These are phyloP conservation scores for Clarireedia homoeocarpa DNA, from an alignment of 2,329 filamentous ascomycete species.

Conservation along the genomic window DNA sequence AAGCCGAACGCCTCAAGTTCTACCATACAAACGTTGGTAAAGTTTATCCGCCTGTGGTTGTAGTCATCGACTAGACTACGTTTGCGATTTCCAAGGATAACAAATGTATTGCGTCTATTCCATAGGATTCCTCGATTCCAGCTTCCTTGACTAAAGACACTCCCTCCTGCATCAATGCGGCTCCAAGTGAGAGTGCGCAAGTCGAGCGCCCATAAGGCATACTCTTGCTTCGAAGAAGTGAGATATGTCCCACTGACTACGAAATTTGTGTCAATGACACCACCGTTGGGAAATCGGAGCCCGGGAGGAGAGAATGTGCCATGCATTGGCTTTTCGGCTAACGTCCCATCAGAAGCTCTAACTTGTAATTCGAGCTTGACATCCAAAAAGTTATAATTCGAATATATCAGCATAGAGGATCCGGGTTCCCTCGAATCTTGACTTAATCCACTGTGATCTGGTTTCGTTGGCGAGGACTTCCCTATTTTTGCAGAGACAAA, in stretches of 20 bases:
- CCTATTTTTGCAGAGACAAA: slow-evolving; percentile 60
- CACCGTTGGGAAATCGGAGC: slow-evolving; percentile 89
- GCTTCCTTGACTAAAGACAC: slow-evolving; percentile 91
- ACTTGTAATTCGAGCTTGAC: slow-evolving; percentile 94
- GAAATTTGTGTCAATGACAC: slow-evolving; percentile 91
- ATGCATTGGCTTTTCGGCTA: slow-evolving; percentile 85
- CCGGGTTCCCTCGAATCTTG: slow-evolving; percentile 50
- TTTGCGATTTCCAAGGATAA: slow-evolving; percentile 90
- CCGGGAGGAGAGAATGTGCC: slow-evolving; percentile 83
- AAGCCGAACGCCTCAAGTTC: slow-evolving; percentile 95
- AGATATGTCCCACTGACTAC: slow-evolving; percentile 96
- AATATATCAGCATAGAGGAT: slow-evolving; percentile 89
- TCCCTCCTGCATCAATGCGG: slow-evolving; percentile 88
- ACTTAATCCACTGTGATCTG: slow-evolving; percentile 36
- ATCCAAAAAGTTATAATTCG: slow-evolving; percentile 97
- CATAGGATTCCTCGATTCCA: slow-evolving; percentile 96
- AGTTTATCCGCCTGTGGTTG: slow-evolving; percentile 95
- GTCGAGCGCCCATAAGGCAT: slow-evolving; percentile 92
- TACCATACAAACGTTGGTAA: slow-evolving; percentile 92
- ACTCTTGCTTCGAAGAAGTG: slow-evolving; percentile 96
- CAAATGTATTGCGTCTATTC: slow-evolving; percentile 89
- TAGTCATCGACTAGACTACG: slow-evolving; percentile 94
- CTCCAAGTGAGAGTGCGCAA: slow-evolving; percentile 85
- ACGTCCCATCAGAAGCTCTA: slow-evolving; percentile 70
- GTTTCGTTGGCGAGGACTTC: slow-evolving; percentile 37